Evolutionary conservation across 208 protist species (phyloP).

Genomic region (Zelonia costaricensis): DNA sequence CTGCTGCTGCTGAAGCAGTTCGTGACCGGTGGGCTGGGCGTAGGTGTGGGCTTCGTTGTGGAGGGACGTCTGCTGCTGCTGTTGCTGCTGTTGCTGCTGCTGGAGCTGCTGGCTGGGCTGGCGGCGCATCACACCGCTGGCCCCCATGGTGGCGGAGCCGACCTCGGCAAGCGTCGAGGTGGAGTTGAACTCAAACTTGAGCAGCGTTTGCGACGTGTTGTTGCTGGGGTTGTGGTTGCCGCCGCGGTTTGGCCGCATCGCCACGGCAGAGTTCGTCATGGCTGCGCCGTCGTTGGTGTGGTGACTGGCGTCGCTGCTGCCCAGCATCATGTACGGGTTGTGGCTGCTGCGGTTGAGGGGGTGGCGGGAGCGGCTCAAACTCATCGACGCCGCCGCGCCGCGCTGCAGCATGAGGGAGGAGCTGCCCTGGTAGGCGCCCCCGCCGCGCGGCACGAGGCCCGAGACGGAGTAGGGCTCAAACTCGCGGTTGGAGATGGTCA

Average conservation of each 20-base stretch:
- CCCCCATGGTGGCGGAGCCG: background rate
- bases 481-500: background rate
- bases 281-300: background rate
- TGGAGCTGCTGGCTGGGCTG: background rate
- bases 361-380: slow-evolving; percentile 15
- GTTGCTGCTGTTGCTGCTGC: slow-evolving; percentile 1
- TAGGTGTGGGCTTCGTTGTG: too few species aligned
- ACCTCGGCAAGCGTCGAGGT: slow-evolving; percentile 1
- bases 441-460: background rate
- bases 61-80: too few species aligned
- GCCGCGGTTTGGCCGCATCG: slow-evolving; percentile 1
- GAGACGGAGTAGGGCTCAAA: background rate
- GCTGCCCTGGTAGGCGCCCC: background rate
- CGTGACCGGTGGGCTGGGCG: background rate
- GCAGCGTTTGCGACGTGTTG: slow-evolving; percentile 42
- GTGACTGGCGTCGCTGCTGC: slow-evolving; percentile 20
- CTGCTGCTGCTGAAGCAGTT: slow-evolving; percentile 1
- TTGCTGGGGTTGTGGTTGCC: slow-evolving; percentile 33
- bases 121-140: slow-evolving; percentile 6
- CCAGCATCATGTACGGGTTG: slow-evolving; percentile 33
- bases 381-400: slow-evolving; percentile 1
- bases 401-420: background rate
- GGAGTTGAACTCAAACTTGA: slow-evolving; percentile 36
- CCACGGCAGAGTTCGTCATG: background rate
- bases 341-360: slow-evolving; percentile 28